phyloP scores from a whole-genome alignment of 2,329 filamentous ascomycete genomes.

The Metarhizium robertsii region DNA sequence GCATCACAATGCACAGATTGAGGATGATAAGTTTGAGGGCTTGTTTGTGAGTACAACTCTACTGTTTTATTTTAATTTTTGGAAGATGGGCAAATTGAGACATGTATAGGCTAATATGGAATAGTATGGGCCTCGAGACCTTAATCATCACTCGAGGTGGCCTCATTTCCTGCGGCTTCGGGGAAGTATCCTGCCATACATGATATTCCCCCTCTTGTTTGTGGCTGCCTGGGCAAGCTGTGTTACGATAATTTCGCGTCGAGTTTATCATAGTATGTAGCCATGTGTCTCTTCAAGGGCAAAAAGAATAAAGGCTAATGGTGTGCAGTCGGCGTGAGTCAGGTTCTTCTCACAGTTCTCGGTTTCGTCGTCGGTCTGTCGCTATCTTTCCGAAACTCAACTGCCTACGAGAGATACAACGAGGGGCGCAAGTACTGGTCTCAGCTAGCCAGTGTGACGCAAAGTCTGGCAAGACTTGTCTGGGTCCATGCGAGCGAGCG shows the following conservation, averaged over 20 bases:
- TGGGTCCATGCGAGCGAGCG: conserved; percentile 26
- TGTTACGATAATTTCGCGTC: background rate
- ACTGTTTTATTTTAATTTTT: too few relatives aligned
- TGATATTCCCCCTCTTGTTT: background rate
- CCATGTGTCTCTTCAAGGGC: background rate
- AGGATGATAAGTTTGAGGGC: background rate
- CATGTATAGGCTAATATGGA: background rate
- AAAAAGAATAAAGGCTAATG: background rate
- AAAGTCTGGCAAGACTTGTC: conserved; percentile 46
- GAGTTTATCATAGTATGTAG: background rate
- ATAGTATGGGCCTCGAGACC: background rate
- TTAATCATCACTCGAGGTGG: conserved; percentile 1
- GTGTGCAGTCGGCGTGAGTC: background rate
- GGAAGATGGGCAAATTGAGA: too few relatives aligned
- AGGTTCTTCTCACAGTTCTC: conserved; percentile 66
- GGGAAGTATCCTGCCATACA: background rate
- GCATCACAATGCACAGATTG: background rate
- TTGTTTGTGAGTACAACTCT: background rate
- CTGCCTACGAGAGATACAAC: conserved; percentile 61
- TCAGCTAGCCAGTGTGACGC: conserved; percentile 33
- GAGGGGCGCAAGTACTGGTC: conserved; percentile 48
- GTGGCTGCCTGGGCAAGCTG: background rate
- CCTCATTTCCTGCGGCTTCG: background rate
- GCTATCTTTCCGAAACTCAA: conserved; percentile 68
- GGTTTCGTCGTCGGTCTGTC: conserved; percentile 77